Percentiles rank a stretch among this genome's conserved stretches.
phyloP scores from a whole-genome alignment of 345 rosid species.

The Rubroshorea leprosula region DNA sequence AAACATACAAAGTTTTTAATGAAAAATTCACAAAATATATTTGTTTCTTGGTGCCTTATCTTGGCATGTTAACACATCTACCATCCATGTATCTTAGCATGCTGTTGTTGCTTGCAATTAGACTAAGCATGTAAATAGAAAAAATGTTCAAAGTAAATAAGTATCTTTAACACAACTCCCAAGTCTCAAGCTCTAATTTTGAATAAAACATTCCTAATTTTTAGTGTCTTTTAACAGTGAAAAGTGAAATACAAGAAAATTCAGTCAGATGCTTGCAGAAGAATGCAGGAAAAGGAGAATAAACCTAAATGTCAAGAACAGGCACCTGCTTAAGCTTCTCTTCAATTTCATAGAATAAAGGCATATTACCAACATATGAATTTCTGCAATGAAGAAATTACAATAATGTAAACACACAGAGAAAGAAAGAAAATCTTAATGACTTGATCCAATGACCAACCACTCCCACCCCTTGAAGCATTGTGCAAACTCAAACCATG shows the following conservation, averaged over 20 bases:
- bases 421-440: not conserved
- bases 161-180: too few species aligned
- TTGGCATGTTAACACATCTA: too few species aligned
- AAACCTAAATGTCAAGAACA: constrained; percentile 6
- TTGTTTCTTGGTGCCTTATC: too few species aligned
- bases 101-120: too few species aligned
- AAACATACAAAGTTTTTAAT: too few species aligned
- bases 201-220: too few species aligned
- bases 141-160: too few species aligned
- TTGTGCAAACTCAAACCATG: constrained; percentile 1
- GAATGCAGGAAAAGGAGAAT: constrained; percentile 11
- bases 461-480: not conserved
- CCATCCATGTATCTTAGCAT: too few species aligned
- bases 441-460: too few species aligned
- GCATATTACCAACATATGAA: constrained; percentile 73
- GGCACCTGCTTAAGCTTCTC: constrained; percentile 68
- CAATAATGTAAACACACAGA: not conserved
- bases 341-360: constrained; percentile 65
- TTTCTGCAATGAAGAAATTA: constrained; percentile 41
- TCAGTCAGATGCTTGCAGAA: not conserved
- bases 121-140: too few species aligned
- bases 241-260: not conserved
- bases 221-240: not conserved
- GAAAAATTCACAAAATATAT: too few species aligned
- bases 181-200: too few species aligned